Conservation (phyloP, 495 filamentous ascomycete genomes). For the Annulohypoxylon nitens region DNA sequence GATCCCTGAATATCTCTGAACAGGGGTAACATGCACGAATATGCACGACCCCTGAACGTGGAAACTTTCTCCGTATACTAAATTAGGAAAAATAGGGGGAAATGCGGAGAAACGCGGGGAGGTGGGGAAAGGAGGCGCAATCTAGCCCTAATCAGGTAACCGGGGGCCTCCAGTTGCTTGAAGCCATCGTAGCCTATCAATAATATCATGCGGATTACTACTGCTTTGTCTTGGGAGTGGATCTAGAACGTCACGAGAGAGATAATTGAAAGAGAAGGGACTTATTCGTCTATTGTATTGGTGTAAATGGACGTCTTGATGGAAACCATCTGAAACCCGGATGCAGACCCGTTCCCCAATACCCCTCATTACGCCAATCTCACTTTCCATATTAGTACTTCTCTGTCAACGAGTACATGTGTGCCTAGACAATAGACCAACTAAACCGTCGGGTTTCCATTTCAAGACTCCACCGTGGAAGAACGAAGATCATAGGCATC, state of each 20-base stretch:
- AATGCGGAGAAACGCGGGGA: not conserved
- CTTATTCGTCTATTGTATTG: not conserved
- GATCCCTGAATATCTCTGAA: not conserved
- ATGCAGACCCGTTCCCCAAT: not conserved
- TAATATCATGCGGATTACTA: not conserved
- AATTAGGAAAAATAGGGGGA: not conserved
- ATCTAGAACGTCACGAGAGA: conserved; percentile 1
- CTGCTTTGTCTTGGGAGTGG: not conserved
- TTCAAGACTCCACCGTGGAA: not conserved
- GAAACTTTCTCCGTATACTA: conserved; percentile 2
- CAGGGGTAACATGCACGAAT: not conserved
- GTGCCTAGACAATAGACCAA: not conserved
- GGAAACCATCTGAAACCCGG: not conserved
- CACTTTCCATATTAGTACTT: not conserved
- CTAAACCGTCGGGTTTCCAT: not conserved
- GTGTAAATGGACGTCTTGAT: not conserved
- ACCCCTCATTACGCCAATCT: too few relatives aligned
- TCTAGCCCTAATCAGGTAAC: not conserved
- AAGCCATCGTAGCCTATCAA: not conserved
- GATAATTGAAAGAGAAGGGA: not conserved
- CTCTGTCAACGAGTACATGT: not conserved
- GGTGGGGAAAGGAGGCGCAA: not conserved
- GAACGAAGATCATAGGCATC: not conserved
- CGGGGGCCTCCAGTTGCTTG: not conserved
- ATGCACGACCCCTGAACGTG: not conserved